Base-by-base conservation (phyloP, 1,284 basidiomycete species). In the Trichosporon faecale region DNA sequence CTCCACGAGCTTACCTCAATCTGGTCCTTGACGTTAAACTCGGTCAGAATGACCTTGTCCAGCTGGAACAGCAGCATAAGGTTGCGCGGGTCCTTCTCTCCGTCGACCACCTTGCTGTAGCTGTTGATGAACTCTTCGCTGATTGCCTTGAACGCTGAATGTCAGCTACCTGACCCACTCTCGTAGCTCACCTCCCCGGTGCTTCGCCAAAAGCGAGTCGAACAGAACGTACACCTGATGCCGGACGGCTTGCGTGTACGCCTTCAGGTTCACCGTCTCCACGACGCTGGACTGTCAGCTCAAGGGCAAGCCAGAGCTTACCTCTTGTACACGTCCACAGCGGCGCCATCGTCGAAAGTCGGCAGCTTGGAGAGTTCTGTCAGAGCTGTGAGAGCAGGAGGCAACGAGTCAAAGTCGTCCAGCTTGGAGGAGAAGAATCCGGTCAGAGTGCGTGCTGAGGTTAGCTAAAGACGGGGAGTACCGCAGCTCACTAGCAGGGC, bases 21-120 rank as follows among this genome's bases (percentile, higher is more conserved):
- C 76, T 89, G 86, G 57, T 87, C 83, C 57, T 87, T 83, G 69
- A 93, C 88, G 72, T 96, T 90, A 78, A 98, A 98, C 76, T 98
- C 94, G 44, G 93, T 88, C 7, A 96, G 83, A 29, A 99, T 87
- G 2, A 95, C 91, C 23, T 89, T 88, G 70, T 89, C 91, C 70
- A 99, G 92, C 14, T 91, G 90, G 81, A 99, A 99, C 3, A 93
- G 91, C 8, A 96, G 82, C 74, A 98, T 87, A 7, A 99, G 86
- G 83, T 99, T 99, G 31, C 97, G 87, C 27, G 97, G 97, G 81
- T 99, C 97, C 80, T 99, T 99, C 83, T 99, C 97, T 27, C 95
- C 95, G 70, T 96, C 91, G 0, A 91, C 94, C 31, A 98, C 84
- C 68, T 82, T 84, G 65, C 91, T 87, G 81, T 98, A 99, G 49